These are phyloP conservation scores for Arabidopsis lyrata DNA, from an alignment of 441 rosid species.

Conservation along the genomic window DNA sequence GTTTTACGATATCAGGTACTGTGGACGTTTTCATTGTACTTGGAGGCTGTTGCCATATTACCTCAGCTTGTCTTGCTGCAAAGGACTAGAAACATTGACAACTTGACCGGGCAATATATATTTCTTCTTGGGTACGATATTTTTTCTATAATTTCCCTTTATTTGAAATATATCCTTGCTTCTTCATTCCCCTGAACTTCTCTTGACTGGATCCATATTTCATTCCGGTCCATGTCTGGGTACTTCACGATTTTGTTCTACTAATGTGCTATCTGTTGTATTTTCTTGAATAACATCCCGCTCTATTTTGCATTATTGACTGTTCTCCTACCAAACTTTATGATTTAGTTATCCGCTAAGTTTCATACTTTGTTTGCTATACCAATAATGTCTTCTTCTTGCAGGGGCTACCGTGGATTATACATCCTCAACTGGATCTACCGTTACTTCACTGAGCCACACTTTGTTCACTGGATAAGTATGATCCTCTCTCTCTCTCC, in stretches of 20 bases:
- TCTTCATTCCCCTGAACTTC: neutral
- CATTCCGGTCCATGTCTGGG: neutral
- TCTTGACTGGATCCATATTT: neutral
- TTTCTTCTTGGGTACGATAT: constrained; percentile 69
- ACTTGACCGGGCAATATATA: constrained; percentile 73
- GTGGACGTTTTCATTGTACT: constrained; percentile 67
- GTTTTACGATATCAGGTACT: constrained; percentile 52
- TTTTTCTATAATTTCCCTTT: neutral
- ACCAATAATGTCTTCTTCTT: no score
- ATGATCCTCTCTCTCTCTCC: constrained; percentile 29
- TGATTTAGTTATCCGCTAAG: no score
- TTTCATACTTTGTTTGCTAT: no score
- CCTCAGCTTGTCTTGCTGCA: constrained; percentile 74
- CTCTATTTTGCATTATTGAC: no score
- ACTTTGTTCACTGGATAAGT: constrained; percentile 73
- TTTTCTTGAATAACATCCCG: no score
- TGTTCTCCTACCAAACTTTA: no score
- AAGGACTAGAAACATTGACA: constrained; percentile 75
- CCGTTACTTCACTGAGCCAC: constrained; percentile 71
- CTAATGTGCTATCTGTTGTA: no score
- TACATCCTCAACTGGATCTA: constrained; percentile 73
- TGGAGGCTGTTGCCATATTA: constrained; percentile 76
- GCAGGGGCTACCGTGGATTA: constrained; percentile 61
- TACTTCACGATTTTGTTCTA: neutral
- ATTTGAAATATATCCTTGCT: neutral